Percentiles rank a stretch among this genome's conserved stretches.
Conservation (phyloP, 1,284 basidiomycete genomes). For the Ustilago hordei region DNA sequence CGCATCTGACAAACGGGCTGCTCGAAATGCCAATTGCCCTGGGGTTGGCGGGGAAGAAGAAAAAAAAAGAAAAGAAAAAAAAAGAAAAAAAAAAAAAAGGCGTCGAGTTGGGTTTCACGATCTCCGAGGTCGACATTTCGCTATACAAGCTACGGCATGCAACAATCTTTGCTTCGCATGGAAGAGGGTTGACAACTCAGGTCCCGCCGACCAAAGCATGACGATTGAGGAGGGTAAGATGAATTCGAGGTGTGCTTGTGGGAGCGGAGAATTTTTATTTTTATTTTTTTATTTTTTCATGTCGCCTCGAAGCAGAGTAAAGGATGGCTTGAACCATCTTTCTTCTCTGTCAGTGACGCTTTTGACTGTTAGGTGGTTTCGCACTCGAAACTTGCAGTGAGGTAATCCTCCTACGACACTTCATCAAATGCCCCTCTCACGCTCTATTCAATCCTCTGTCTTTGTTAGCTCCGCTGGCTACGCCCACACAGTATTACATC, state of each 20-base stretch:
- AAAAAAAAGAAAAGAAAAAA: accelerated
- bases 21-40: background rate
- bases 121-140: background rate
- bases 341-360: background rate
- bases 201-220: background rate
- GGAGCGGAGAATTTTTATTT: background rate
- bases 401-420: constrained; percentile 12
- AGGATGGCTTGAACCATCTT: background rate
- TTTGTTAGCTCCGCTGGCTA: background rate
- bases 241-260: background rate
- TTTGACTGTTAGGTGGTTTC: constrained; percentile 18
- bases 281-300: too few species aligned
- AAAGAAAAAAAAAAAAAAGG: background rate
- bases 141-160: background rate
- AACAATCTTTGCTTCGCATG: background rate
- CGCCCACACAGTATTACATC: background rate
- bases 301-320: background rate
- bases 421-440: background rate
- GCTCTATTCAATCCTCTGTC: background rate
- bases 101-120: background rate
- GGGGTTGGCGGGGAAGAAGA: background rate
- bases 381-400: constrained; percentile 10
- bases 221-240: background rate
- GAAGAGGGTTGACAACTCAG: background rate
- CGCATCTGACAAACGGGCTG: background rate